A percentile compares a stretch with the other conserved stretches of the same genome.
Evolutionary conservation across 306 rosid species (phyloP).

Genomic region (Luffa aegyptiaca): DNA sequence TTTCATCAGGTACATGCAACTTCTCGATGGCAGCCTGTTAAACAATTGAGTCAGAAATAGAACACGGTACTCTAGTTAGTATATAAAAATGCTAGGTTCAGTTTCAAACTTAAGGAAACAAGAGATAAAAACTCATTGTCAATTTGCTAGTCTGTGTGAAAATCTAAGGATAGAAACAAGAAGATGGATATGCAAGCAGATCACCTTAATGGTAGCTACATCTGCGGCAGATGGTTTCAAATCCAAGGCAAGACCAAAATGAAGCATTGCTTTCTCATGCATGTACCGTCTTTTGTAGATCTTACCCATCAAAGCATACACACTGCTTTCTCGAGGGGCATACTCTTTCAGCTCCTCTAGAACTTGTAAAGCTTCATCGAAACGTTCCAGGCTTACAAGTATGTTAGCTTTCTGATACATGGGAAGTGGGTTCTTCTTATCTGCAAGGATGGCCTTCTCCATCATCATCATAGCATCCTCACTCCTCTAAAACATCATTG

Average conservation of each 20-base stretch:
- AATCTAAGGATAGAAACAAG: neutral
- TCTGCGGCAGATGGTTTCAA: constrained; percentile 93
- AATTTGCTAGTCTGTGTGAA: neutral
- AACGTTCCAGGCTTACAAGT: constrained; percentile 59
- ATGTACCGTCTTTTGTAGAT: constrained; percentile 75
- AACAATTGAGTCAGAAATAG: constrained; percentile 11
- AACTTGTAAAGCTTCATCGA: constrained; percentile 78
- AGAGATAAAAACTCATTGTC: neutral
- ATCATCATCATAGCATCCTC: constrained; percentile 76
- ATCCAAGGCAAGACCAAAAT: constrained; percentile 94
- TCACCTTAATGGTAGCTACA: constrained; percentile 91
- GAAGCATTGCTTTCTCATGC: constrained; percentile 91
- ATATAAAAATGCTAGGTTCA: neutral
- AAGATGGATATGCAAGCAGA: neutral
- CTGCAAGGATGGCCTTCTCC: constrained; percentile 92
- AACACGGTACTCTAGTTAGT: neutral
- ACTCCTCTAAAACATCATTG: constrained; percentile 46
- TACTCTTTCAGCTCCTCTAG: constrained; percentile 82
- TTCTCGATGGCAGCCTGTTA: constrained; percentile 94
- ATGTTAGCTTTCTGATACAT: constrained; percentile 98
- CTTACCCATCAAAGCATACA: constrained; percentile 90
- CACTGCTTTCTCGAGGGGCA: constrained; percentile 91
- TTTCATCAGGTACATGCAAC: constrained; percentile 88
- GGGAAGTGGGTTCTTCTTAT: constrained; percentile 93
- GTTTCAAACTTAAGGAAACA: neutral